Conservation (phyloP, 176 grass and related monocot genomes). For the Musa schizocarpa region DNA sequence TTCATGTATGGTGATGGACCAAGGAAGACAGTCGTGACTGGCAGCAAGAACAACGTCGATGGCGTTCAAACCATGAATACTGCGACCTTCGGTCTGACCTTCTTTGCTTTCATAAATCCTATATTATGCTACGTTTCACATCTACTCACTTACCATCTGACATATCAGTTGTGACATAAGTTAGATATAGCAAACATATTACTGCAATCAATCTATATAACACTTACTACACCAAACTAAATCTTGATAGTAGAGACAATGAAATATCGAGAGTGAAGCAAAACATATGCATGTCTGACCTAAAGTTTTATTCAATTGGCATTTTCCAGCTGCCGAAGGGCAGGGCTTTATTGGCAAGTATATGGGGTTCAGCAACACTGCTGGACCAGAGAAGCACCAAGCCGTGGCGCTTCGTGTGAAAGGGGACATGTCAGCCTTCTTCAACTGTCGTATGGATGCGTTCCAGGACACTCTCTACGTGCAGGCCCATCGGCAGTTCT, state of each 20-base stretch:
- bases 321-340: constrained; percentile 31
- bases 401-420: constrained; percentile 56
- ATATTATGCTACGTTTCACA: not conserved
- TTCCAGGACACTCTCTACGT: constrained; percentile 73
- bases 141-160: not conserved
- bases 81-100: constrained; percentile 38
- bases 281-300: not conserved
- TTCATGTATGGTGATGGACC: constrained; percentile 43
- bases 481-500: constrained; percentile 56
- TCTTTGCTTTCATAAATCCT: not conserved
- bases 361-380: constrained; percentile 50
- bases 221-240: no score
- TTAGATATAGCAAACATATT: no score
- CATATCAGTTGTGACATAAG: not conserved
- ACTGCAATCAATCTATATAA: no score
- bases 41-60: constrained; percentile 24
- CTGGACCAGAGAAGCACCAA: constrained; percentile 51
- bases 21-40: constrained; percentile 37
- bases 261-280: no score
- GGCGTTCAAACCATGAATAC: constrained; percentile 49
- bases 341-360: constrained; percentile 50
- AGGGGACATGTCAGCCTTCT: constrained; percentile 53
- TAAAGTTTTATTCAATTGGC: not conserved
- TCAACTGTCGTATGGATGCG: constrained; percentile 47
- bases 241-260: no score